Evolutionary conservation across 1,284 basidiomycete genomes (phyloP).

Genomic region (Malassezia psittaci): DNA sequence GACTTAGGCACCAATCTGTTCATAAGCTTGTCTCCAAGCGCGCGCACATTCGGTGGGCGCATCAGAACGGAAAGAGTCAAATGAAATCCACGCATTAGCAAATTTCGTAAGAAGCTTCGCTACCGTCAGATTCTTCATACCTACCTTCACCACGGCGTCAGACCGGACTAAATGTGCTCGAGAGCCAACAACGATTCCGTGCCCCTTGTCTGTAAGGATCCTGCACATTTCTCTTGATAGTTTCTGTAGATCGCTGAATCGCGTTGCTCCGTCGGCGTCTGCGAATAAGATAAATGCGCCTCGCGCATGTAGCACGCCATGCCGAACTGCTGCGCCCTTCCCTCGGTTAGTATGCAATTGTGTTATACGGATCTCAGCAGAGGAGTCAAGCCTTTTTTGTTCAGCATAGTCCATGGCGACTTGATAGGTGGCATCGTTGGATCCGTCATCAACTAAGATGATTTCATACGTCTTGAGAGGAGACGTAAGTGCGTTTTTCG

Average conservation of each 20-base stretch:
- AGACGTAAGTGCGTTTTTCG: constrained; percentile 5
- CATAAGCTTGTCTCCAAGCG: neutral
- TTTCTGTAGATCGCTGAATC: constrained; percentile 66
- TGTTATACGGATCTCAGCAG: constrained; percentile 61
- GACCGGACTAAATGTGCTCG: constrained; percentile 81
- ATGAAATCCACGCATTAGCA: constrained; percentile 85
- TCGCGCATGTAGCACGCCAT: constrained; percentile 61
- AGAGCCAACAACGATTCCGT: constrained; percentile 66
- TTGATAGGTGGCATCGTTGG: constrained; percentile 62
- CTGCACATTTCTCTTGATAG: constrained; percentile 60
- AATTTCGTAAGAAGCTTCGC: constrained; percentile 74
- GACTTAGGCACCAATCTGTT: neutral
- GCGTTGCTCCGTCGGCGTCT: constrained; percentile 83
- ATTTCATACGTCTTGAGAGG: constrained; percentile 55
- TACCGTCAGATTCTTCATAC: constrained; percentile 42
- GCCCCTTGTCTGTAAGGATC: constrained; percentile 48
- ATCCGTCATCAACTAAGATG: constrained; percentile 81
- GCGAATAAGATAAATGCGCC: constrained; percentile 76
- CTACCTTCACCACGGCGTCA: constrained; percentile 72
- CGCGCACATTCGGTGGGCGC: constrained; percentile 26
- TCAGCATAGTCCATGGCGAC: constrained; percentile 60
- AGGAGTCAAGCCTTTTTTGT: constrained; percentile 50
- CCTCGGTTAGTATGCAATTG: constrained; percentile 70
- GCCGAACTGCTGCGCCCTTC: constrained; percentile 81
- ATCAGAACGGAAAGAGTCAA: constrained; percentile 42